Evolutionary conservation across 495 filamentous ascomycete species (phyloP), one percentile per base, ranked within the genome.

Genomic region (Talaromyces liani): DNA sequence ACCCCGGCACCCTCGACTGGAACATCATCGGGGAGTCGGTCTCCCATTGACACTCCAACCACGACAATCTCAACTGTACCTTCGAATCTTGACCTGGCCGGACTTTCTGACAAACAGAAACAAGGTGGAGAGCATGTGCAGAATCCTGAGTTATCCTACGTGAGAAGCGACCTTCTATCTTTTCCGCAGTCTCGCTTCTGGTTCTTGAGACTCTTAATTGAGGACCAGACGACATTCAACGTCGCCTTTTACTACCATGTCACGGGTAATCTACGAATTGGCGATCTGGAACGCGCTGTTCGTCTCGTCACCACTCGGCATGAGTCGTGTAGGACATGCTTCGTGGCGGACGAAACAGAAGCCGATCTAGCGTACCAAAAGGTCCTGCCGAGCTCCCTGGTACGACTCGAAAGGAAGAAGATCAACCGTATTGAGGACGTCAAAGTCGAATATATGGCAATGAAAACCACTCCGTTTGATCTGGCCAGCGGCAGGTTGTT

Each of bases 301-400:
- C 34, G 65, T 1, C 22, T 57, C 1, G 71, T 79, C 2, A 65
- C 54, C 0, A 62, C 59, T 6, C 69, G 73, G 4, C 81, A 85
- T 60, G 80, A 84, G 64, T 63, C 78, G 0, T 62, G 82, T 0
- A 67, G 80, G 0, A 83, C 80, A 0, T 69, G 66, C 34, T 82
- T 81, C 61, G 67, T 73, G 45, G 63, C 58, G 0, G 70, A 71
- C 16, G 24, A 66, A 0, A 31, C 65, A 5, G 55, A 22, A 7
- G 29, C 27, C 6, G 27, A 25, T 29, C 27, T 29, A 49, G 6
- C 67, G 60, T 25, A 71, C 64, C 66, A 68, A 33, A 34, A 49
- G 16, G 56, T 68, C 16, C 41, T 63, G 12, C 16, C 14, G 5
- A 62, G 60, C 2, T 70, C 73, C 1, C 27, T n/a, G 1, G 16